Base-by-base conservation (phyloP, 2,329 filamentous ascomycete genomes). In the Colletotrichum cuscutae region DNA sequence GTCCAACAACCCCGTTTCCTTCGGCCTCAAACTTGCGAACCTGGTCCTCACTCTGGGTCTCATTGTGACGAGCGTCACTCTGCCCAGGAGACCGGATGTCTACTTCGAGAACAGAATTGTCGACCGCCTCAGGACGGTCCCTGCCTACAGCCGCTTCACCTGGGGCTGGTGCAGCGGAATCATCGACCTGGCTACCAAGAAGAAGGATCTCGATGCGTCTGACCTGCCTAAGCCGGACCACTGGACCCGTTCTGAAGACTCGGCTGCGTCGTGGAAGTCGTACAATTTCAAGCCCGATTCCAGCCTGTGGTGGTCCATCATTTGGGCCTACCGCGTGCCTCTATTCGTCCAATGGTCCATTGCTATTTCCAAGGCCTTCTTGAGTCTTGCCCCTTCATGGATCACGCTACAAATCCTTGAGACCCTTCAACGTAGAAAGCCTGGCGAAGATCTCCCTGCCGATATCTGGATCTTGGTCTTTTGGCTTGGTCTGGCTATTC, bases 381-480 rank as follows among this genome's bases (percentile, higher is more conserved):
- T 93, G n/a, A 90, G 90, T 68, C 91, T 95, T 71, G 88, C 89
- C 0, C 94, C 94, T 0, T 94, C 94, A 77, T 89, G 92, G 79
- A 88, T 91, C 32, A 89, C 94, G 75, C 86, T 92, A 70, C 88
- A 89, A 59, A 87, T 96, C 13, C 86, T 96, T 24, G 86, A 85
- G 42, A 86, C 89, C 1, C 85, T 96, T 9, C 93, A 96, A 80
- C 80, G 79, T 15, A 86, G 89, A 13, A 80, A 83, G 5, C 78
- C 79, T 1, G 87, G 86, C 1, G 80, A 85, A 22, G 77, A 83
- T 22, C 82, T 89, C 11, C 84, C 86, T 2, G 77, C 86, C 1
- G 85, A 89, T 46, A 88, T 91, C 0, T 94, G 92, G 90, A 79
- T 89, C n/a, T 92, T 93, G 86, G 92, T 95, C 1, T 78, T 91